These are phyloP conservation scores for Magnaporthiopsis rhizophila DNA, from an alignment of 2,329 filamentous ascomycete genomes.

Conservation along the genomic window DNA sequence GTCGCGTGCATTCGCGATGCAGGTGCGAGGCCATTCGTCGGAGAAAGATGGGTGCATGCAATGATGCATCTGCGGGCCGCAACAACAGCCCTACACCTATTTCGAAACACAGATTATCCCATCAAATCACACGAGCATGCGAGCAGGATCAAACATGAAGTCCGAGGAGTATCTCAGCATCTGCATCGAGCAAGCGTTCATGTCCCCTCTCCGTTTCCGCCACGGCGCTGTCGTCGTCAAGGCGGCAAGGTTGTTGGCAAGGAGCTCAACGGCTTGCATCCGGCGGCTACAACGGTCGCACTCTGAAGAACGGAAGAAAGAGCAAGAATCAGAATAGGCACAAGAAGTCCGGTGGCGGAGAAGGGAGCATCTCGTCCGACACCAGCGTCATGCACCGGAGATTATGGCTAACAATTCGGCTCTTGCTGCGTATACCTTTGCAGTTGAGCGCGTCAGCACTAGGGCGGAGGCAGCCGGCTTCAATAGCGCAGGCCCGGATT, in stretches of 20 bases:
- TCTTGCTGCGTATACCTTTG: no score
- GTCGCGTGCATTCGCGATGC: no score
- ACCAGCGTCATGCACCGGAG: no score
- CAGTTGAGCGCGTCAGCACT: background rate
- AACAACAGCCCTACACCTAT: no score
- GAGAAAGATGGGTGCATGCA: no score
- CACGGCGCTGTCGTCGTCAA: constrained; percentile 39
- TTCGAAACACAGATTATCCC: no score
- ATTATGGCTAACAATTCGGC: no score
- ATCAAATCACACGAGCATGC: no score
- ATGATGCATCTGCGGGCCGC: no score
- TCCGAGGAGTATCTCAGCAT: constrained; percentile 38
- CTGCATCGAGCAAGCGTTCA: constrained; percentile 42
- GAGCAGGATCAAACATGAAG: constrained; percentile 9
- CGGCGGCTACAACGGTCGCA: constrained; percentile 39
- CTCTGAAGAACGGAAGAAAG: constrained; percentile 37
- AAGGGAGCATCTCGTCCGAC: constrained; percentile 8
- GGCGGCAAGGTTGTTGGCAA: constrained; percentile 45
- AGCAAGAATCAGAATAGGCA: constrained; percentile 29
- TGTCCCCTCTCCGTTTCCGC: constrained; percentile 39
- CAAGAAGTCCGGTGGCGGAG: background rate
- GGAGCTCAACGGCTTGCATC: constrained; percentile 40
- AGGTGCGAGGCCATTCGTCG: no score
- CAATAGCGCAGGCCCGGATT: no score
- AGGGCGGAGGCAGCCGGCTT: no score